Evolutionary conservation across 129 eudicot species (phyloP), one percentile per base, ranked within the genome.

Genomic region (Centrapalus pauciflorus): DNA sequence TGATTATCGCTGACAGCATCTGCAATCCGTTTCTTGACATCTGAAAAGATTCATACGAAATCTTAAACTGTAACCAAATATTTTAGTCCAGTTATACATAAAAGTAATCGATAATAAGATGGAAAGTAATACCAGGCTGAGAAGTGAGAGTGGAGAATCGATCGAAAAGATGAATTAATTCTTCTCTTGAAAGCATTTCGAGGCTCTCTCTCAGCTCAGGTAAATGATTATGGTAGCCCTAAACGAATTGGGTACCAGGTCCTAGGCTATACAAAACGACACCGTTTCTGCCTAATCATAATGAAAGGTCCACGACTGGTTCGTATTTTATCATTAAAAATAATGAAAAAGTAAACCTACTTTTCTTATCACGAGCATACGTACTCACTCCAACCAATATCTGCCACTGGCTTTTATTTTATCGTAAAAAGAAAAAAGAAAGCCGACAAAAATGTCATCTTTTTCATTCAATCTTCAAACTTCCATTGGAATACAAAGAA

Each of bases 1-100:
- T 89, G 96, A 54, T 86, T 84, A 61, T 88, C 96, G 5, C 38
- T 70, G 13, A 93, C 99, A 49, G 92, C 96, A 40, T 89, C 99
- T 40, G 86, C 85, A 68, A 93, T 85, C 38, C 99, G 89, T 59
- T 84, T 78, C 83, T 93, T 93, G 32, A 82, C 99, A 75, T 93
- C 99, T 93, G 71, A 57, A 48, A 67, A 24, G 13, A 61, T 3
- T 40, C 68, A 17, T 19, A 28, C 27, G n/a, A 21, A 38, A 62
- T 9, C 50, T 11, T 11, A 51, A 46, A 41, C 19, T 16, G 30
- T 19, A 49, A 50, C 30, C 55, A 37, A 64, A 61, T 29, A 3
- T 46, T 28, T 13, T 1, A 41, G 0, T 8, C 34, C 16, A 8
- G 7, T 9, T 0, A 11, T 12, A 9, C 8, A 41, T 1, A 26